Evolutionary conservation across 371 early-diverging fungal species (phyloP).

Genomic region (Mucor plumbeus): DNA sequence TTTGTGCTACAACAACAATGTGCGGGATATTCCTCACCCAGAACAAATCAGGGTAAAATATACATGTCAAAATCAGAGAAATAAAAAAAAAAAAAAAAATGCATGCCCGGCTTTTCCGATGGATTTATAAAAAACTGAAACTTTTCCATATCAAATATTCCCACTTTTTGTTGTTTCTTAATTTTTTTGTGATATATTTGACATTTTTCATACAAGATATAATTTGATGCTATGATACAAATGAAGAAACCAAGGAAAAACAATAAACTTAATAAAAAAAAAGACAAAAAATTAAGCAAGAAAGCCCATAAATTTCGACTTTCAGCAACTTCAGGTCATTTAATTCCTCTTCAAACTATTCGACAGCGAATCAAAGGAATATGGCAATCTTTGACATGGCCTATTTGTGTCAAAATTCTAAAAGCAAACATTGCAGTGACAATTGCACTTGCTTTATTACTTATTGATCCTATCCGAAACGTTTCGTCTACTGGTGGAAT

Average conservation of each 20-base stretch:
- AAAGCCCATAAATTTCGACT: conserved; percentile 33
- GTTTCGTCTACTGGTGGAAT: conserved; percentile 31
- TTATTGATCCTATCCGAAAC: conserved; percentile 36
- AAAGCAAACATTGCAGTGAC: conserved; percentile 53
- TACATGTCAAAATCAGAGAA: neutral
- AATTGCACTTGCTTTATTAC: conserved; percentile 37
- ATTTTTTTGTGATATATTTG: too few species aligned
- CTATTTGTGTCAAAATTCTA: conserved; percentile 41
- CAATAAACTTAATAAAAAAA: conserved; percentile 1
- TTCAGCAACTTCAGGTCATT: conserved; percentile 36
- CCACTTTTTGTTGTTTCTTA: conserved; percentile 1
- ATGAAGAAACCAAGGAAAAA: neutral
- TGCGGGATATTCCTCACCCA: too few species aligned
- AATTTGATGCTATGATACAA: neutral
- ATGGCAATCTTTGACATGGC: conserved; percentile 49
- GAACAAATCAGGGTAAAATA: too few species aligned
- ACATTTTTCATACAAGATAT: too few species aligned
- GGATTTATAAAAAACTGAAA: neutral
- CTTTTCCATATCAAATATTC: neutral
- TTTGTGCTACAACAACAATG: too few species aligned
- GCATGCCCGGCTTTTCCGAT: conserved; percentile 2
- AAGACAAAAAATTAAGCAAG: neutral
- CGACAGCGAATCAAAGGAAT: conserved; percentile 37
- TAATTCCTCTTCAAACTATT: conserved; percentile 40
- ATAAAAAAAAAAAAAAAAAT: too few species aligned